Percentiles rank a stretch among this genome's conserved stretches.
Evolutionary conservation across 495 filamentous ascomycete species (phyloP).

Genomic region (Trichoderma orchidacearum): DNA sequence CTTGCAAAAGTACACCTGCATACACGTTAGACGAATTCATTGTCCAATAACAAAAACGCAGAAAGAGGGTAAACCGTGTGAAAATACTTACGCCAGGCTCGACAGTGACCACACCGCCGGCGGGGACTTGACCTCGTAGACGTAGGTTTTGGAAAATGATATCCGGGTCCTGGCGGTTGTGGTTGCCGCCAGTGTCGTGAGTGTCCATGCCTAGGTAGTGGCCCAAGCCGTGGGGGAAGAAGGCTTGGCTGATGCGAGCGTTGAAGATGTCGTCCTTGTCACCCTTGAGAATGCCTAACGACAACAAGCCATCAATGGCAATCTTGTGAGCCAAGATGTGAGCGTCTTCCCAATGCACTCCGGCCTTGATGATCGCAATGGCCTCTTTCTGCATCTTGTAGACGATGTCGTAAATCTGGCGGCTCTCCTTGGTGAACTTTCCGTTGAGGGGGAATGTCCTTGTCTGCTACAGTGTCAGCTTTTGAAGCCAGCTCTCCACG

Average conservation of each 20-base stretch:
- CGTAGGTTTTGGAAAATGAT: conserved; percentile 75
- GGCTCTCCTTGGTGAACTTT: conserved; percentile 56
- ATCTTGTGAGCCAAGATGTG: conserved; percentile 67
- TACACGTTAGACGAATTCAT: not conserved
- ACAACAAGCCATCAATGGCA: conserved; percentile 65
- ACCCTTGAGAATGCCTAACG: conserved; percentile 61
- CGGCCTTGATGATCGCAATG: conserved; percentile 60
- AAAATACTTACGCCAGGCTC: conserved; percentile 79
- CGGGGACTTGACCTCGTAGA: conserved; percentile 62
- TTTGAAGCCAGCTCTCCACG: not conserved
- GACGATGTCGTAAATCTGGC: conserved; percentile 75
- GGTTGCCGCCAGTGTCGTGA: conserved; percentile 79
- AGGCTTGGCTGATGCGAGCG: conserved; percentile 64
- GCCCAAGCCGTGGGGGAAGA: conserved; percentile 85
- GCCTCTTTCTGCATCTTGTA: conserved; percentile 70
- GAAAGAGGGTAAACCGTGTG: too few relatives aligned
- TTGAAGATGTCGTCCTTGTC: conserved; percentile 58
- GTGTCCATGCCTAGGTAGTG: conserved; percentile 94
- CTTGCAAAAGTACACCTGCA: conserved; percentile 76
- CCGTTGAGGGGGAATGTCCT: conserved; percentile 74
- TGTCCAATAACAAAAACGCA: not conserved
- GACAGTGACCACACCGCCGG: conserved; percentile 72
- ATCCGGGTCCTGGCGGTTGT: conserved; percentile 75
- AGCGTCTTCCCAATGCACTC: conserved; percentile 73
- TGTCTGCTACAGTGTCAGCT: conserved; percentile 31